Evolutionary conservation across 2,329 filamentous ascomycete species (phyloP), one percentile per base, ranked within the genome.

Genomic region (Allantophomopsis lycopodina): DNA sequence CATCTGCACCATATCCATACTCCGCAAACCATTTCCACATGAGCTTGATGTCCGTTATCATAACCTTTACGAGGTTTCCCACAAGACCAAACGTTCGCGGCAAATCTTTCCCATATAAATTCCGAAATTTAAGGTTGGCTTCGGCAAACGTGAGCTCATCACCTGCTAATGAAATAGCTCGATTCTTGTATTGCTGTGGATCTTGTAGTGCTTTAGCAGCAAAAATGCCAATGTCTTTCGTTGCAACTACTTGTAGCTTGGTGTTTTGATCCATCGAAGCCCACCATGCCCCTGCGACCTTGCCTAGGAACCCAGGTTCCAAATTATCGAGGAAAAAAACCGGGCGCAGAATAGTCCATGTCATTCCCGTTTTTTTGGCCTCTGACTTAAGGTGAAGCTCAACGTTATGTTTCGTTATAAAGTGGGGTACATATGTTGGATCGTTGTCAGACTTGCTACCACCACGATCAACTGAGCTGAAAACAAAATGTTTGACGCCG

Each of bases 401-500:
- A 45, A 76, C 71, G 16, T 64, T 51, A 45, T 68, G 61, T 49
- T 77, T 76, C 42, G 51, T 55, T 35, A 62, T 59, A 53, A 76
- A 76, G 52, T 76, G 71, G 0, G 68, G 67, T 35, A 76, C 59
- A 1, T 56, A 42, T 3, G 71, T 74, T 0, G 65, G 60, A 41
- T 61, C 61, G 7, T 60, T 61, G 35, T 64, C 60, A 42, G 60
- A 63, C 32, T 62, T 63, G 3, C 51, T 52, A 36, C 76, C 74
- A 37, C 74, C 73, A 31, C 77, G 72, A 44, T 82, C 78, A 15
- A 79, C 73, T 36, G 68, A 73, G 21, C 64, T 69, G 57, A 79
- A 81, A 30, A 83, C 67, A 48, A 82, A 78, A 50, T 74, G 67
- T 41, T 65, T 59, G 32, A 80, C 71, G 15, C 60, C 63, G 61